Evolutionary conservation across 331 rosid genomes (phyloP), one percentile per base, ranked within the genome.

Genomic region (Dryas integrifolia): DNA sequence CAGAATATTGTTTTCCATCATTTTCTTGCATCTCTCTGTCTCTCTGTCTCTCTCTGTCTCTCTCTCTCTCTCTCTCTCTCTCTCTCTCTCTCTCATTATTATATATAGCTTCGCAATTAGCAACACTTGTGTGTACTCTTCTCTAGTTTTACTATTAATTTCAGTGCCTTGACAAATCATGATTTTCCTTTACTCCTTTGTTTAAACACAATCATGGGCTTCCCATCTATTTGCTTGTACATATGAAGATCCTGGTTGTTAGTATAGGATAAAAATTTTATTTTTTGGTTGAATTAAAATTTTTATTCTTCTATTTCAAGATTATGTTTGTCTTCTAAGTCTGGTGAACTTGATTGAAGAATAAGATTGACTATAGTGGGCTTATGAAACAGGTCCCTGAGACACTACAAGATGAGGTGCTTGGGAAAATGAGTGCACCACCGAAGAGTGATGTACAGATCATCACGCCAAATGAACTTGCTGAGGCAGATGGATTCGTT

Each of bases 401-500:
- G 80, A 94, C 96, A 66, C 87, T 94, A 7, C 77, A 80, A 1
- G 80, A 81, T 0, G 98, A 89, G 72, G 97, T 89, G 69, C 96
- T 94, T 41, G 96, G 92, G 1, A 91, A 91, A 87, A 91, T 94
- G 98, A 88, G 92, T 78, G 98, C 98, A 63, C 98, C 96, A 53
- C 91, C 95, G 16, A 94, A 94, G 90, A 86, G 89, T 68, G 96
- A 94, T 67, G 89, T 69, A 41, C 90, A 90, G 1, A 47, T 84
- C 86, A 91, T 94, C 63, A 84, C 97, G 6, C 90, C 98, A 9
- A 79, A 81, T 30, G 96, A 94, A 71, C 96, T 94, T 38, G 39
- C 96, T 8, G 97, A 89, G 9, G 98, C 96, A 40, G 98, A 94
- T 41, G 98, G 98, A 14, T 86, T 91, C 45, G 65, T 94, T 50